Evolutionary conservation across 768 basidiomycete genomes (phyloP), one percentile per base, ranked within the genome.

Genomic region (Daedaleopsis sinensis): DNA sequence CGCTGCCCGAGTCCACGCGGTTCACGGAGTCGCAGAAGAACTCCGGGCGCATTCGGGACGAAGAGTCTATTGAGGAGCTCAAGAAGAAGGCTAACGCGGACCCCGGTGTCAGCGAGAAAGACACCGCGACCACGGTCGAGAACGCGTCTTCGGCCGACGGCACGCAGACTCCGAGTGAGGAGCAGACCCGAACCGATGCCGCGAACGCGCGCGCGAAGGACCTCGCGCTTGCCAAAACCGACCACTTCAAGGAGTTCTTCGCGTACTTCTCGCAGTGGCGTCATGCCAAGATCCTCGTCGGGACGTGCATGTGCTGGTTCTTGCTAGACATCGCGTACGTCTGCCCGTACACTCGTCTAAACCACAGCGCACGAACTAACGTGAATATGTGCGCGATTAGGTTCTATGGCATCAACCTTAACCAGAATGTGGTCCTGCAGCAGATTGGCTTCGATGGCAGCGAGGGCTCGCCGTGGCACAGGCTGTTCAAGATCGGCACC

Each of bases 371-470:
- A 42, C 11, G 39, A 11, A 13, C 18, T 42, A 42, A 42, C 39
- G 11, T 12, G 18, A 12, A 42, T 42, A 18, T 18, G 3, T 12
- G 11, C 18, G 39, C 39, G 39, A 27, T 55, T 32, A 88, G 86
- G 0, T 90, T 90, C 73, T 91, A 91, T 72, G 90, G 91, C 3
- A 88, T 92, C 76, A 85, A 84, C 69, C 71, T 85, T 53, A 91
- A 91, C 77, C 88, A 89, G 66, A 88, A 86, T 67, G 86, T 89
- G 65, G 89, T 93, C n/a, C 81, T 93, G 9, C 76, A 86, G 64
- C 79, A 85, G 66, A 91, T 93, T 38, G 89, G 89, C 0, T 91
- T 80, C 67, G 87, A 79, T 52, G 89, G 88, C 12, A 73, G 62
- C 32, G 71, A 72, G 0, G 89, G 85, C 2, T 80, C 83, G 0